Evolutionary conservation across 2,329 filamentous ascomycete genomes (phyloP).

Genomic region (Incumbomyces lentus): DNA sequence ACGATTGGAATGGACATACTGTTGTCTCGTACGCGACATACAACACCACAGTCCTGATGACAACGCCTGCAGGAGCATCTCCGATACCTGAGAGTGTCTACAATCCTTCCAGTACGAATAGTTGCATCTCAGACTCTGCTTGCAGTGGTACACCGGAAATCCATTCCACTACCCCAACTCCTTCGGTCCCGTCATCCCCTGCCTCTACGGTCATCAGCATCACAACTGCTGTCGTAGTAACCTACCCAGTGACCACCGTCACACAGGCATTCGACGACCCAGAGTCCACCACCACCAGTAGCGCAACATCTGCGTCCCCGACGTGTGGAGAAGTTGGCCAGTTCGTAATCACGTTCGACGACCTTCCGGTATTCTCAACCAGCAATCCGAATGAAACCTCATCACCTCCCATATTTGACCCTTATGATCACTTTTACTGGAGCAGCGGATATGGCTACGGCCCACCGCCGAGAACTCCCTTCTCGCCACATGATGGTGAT

Average conservation of each 20-base stretch:
- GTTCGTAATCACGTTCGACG: constrained; percentile 23
- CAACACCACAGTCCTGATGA: constrained; percentile 17
- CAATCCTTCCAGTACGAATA: background rate
- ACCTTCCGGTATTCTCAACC: constrained; percentile 19
- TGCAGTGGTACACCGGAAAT: constrained; percentile 2
- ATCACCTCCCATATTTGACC: constrained; percentile 35
- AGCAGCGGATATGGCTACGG: constrained; percentile 42
- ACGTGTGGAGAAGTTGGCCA: constrained; percentile 13
- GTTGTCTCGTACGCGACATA: constrained; percentile 15
- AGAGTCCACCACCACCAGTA: constrained; percentile 1
- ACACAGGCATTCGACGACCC: background rate
- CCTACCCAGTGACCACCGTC: background rate
- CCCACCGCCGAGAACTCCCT: constrained; percentile 35
- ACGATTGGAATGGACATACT: constrained; percentile 18
- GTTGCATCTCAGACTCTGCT: background rate
- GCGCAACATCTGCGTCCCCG: constrained; percentile 1
- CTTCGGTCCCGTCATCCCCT: constrained; percentile 7
- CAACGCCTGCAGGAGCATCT: background rate
- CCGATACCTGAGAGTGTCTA: constrained; percentile 3
- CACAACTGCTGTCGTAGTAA: background rate
- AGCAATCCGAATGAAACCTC: constrained; percentile 23
- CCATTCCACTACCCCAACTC: constrained; percentile 4
- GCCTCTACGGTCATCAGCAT: background rate
- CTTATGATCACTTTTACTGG: constrained; percentile 43
- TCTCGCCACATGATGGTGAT: constrained; percentile 25